These are phyloP conservation scores for Aspergillus flavus DNA, from an alignment of 2,329 filamentous ascomycete species.

Conservation along the genomic window DNA sequence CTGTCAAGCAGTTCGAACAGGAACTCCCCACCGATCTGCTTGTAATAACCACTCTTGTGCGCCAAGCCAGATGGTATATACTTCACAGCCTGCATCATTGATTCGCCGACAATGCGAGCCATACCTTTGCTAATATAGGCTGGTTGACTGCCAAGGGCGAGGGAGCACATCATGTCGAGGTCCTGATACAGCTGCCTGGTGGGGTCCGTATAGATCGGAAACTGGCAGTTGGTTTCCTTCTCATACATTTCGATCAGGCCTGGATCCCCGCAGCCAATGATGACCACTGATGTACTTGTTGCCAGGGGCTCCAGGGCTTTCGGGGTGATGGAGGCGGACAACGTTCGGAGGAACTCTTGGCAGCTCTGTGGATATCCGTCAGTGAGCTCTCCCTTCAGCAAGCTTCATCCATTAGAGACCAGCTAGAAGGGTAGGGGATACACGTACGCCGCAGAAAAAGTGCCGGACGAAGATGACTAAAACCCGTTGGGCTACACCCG, in stretches of 20 bases:
- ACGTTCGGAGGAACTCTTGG: conserved; percentile 70
- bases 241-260: conserved; percentile 69
- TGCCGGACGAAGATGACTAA: conserved; percentile 75
- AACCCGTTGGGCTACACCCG: conserved; percentile 52
- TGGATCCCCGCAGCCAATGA: conserved; percentile 73
- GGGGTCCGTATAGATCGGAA: conserved; percentile 78
- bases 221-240: conserved; percentile 64
- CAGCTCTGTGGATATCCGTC: conserved; percentile 59
- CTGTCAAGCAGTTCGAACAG: conserved; percentile 61
- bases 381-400: neutral
- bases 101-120: conserved; percentile 49
- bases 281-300: conserved; percentile 62
- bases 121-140: conserved; percentile 64
- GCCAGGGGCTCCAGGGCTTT: conserved; percentile 47
- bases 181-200: conserved; percentile 65
- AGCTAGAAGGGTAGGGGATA: neutral
- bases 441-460: conserved; percentile 76
- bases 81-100: conserved; percentile 61
- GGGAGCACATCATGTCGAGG: conserved; percentile 69
- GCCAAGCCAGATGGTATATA: conserved; percentile 61
- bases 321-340: conserved; percentile 60
- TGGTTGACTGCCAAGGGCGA: conserved; percentile 63
- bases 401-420: neutral
- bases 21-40: conserved; percentile 76
- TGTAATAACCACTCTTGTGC: conserved; percentile 65